Base-by-base conservation (phyloP, 2,329 filamentous ascomycete genomes). In the Fusarium dlaminii region DNA sequence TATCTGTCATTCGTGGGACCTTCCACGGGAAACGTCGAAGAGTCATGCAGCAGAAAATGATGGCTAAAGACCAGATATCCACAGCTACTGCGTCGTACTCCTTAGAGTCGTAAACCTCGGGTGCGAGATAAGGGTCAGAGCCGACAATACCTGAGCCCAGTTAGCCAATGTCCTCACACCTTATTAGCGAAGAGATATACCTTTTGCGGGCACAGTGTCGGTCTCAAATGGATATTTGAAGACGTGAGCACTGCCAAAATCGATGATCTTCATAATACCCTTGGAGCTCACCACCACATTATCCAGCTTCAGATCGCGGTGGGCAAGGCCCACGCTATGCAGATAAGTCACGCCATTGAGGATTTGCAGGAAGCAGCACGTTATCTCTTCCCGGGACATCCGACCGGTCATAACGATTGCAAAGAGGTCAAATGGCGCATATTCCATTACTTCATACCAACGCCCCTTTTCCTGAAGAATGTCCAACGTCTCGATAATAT, bases 361-460 rank as follows among this genome's bases (percentile, higher is more conserved):
- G 72, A 99, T 98, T 82, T 99, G 96, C 75, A 98, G 86, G 78
- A 98, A 98, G 69, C 92, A 92, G 83, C 96, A 99, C 8, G 91
- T 92, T 68, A 98, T 90, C 82, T 99, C 96, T 77, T 97, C 93
- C 67, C 94, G 91, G 45, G 90, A 90, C 96, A 99, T 99, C 84
- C 95, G 97, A 40, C 96, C 96, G 0, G 96, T 98, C 96, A 99
- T 99, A 75, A 99, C 96, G 74, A 97, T 98, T 18, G 96, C 96
- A 81, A 99, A 99, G 36, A 99, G 88, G 81, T 99, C 96, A 79
- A 88, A 99, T 0, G 96, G 96, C 17, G 95, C 96, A 80, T 97
- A 99, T 81, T 99, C 96, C 96, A 99, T 99, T 46, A 99, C 96
- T 80, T 98, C 96, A 79, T 95, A 99, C 94, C 96, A 99, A 74